Conservation (phyloP, 192 early-diverging fungal species). For the Coemansia sp. region DNA sequence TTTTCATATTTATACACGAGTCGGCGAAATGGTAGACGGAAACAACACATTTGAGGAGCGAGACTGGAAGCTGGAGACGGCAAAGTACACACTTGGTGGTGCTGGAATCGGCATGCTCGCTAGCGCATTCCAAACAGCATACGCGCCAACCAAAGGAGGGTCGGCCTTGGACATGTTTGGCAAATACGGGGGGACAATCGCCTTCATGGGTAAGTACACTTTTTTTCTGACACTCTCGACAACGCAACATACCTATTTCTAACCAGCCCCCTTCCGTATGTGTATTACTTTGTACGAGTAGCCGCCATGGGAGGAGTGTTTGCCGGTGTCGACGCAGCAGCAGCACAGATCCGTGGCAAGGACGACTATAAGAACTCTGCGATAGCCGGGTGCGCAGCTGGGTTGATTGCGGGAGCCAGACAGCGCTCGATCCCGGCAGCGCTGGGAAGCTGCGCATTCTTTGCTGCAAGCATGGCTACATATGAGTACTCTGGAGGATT, state of each 20-base stretch:
- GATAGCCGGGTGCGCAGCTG: slow-evolving; percentile 70
- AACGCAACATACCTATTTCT: not conserved
- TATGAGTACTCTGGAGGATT: slow-evolving; percentile 64
- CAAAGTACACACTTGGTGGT: slow-evolving; percentile 50
- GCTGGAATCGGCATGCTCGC: slow-evolving; percentile 69
- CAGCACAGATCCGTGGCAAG: slow-evolving; percentile 59
- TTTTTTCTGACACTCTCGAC: not conserved
- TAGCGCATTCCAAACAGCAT: slow-evolving; percentile 68
- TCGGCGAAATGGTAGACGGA: slow-evolving; percentile 9
- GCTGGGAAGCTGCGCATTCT: slow-evolving; percentile 60
- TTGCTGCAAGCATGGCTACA: slow-evolving; percentile 65
- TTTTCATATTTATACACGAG: not conserved
- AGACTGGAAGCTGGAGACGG: slow-evolving; percentile 47
- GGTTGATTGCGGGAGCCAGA: slow-evolving; percentile 64
- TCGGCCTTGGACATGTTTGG: slow-evolving; percentile 57
- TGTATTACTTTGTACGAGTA: slow-evolving; percentile 27
- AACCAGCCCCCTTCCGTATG: not conserved
- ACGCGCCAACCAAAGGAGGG: slow-evolving; percentile 39
- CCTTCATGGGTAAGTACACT: slow-evolving; percentile 62
- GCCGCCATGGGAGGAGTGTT: slow-evolving; percentile 79
- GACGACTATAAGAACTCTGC: slow-evolving; percentile 72
- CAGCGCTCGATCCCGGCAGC: slow-evolving; percentile 62
- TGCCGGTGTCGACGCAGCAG: slow-evolving; percentile 63
- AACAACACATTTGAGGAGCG: slow-evolving; percentile 13
- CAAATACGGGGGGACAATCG: slow-evolving; percentile 64